Evolutionary conservation across 2,329 filamentous ascomycete genomes (phyloP).

Genomic region (Tolypocladium tundrense): DNA sequence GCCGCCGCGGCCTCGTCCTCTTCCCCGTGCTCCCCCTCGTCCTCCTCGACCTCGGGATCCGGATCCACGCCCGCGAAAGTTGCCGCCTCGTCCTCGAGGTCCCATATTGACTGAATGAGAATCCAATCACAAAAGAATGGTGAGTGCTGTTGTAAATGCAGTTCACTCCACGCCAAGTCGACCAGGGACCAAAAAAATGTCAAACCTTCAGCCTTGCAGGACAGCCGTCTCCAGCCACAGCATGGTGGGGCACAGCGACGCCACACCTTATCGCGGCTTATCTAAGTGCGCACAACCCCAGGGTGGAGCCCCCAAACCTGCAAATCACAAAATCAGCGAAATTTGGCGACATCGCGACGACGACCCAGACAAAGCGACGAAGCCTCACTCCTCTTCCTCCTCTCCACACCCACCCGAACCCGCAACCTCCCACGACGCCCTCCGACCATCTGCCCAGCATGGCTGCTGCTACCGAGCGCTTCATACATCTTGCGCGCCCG

Average conservation of each 20-base stretch:
- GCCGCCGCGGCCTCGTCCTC: constrained; percentile 17
- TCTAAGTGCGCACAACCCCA: constrained; percentile 47
- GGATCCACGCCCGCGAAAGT: constrained; percentile 20
- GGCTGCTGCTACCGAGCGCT: constrained; percentile 71
- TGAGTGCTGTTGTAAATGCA: not conserved
- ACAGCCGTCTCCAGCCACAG: constrained; percentile 21
- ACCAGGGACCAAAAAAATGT: constrained; percentile 6
- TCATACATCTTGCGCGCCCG: constrained; percentile 89
- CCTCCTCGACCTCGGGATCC: constrained; percentile 16
- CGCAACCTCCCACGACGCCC: constrained; percentile 11
- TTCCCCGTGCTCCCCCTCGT: constrained; percentile 9
- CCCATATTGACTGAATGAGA: constrained; percentile 18
- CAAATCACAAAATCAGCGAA: constrained; percentile 34
- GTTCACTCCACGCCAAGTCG: not conserved
- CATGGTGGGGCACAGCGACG: constrained; percentile 17
- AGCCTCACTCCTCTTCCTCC: constrained; percentile 9
- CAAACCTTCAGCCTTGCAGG: constrained; percentile 19
- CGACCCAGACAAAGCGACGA: constrained; percentile 14
- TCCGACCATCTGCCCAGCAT: constrained; percentile 48
- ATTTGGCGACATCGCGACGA: constrained; percentile 25
- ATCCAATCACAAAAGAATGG: not conserved
- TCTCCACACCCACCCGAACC: constrained; percentile 8
- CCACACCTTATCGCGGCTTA: constrained; percentile 31
- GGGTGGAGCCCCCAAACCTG: constrained; percentile 28
- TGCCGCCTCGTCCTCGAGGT: constrained; percentile 23